These are phyloP conservation scores for Aureobasidium lini DNA, from an alignment of 2,329 filamentous ascomycete species.

Conservation along the genomic window DNA sequence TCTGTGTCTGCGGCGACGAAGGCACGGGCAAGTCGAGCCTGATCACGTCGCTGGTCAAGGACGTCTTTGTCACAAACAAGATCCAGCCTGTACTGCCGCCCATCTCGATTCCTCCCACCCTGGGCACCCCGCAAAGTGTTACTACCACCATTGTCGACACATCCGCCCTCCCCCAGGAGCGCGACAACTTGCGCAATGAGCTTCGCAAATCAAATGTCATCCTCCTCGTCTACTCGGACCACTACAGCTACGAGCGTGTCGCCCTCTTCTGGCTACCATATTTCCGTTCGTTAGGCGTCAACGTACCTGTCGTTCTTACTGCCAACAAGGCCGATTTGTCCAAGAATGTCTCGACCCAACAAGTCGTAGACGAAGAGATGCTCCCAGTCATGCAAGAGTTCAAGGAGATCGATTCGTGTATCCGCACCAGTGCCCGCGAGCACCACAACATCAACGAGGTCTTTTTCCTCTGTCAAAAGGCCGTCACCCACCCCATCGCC, in stretches of 20 bases:
- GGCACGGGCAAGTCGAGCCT: conserved; percentile 84
- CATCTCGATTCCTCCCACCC: conserved; percentile 87
- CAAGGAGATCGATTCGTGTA: conserved; percentile 97
- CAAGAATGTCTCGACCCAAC: conserved; percentile 64
- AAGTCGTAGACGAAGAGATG: conserved; percentile 95
- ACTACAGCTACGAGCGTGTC: conserved; percentile 97
- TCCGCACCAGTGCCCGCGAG: conserved; percentile 84
- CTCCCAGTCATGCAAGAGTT: conserved; percentile 97
- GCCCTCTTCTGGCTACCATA: conserved; percentile 98
- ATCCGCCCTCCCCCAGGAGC: conserved; percentile 87
- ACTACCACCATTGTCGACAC: conserved; percentile 97
- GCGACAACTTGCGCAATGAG: conserved; percentile 82
- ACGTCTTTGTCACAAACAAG: conserved; percentile 90
- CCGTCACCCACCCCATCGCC: conserved; percentile 92
- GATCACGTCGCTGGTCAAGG: conserved; percentile 82
- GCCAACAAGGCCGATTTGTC: conserved; percentile 95
- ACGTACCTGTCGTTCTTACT: conserved; percentile 92
- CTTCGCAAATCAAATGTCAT: conserved; percentile 97
- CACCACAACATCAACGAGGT: conserved; percentile 89
- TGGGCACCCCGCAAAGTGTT: conserved; percentile 91
- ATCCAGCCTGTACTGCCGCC: conserved; percentile 91
- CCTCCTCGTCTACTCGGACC: conserved; percentile 91
- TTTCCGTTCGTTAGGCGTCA: conserved; percentile 95
- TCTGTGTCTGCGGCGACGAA: conserved; percentile 95
- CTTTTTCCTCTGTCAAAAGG: conserved; percentile 97